phyloP scores from a whole-genome alignment of 768 basidiomycete genomes.

The Krasilnikovozyma curviuscula region DNA sequence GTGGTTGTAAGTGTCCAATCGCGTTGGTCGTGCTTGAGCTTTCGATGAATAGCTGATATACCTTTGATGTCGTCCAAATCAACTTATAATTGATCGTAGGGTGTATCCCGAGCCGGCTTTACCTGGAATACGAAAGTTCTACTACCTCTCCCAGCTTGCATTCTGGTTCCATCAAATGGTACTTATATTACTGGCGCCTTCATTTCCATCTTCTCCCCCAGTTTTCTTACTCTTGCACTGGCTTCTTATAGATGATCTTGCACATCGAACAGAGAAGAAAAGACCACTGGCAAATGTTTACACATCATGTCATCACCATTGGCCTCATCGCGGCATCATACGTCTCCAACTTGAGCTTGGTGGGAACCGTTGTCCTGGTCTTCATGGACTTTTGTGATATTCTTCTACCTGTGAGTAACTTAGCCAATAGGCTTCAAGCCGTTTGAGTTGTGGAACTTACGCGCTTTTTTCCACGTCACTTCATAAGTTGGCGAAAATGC shows the following conservation, averaged over 20 bases:
- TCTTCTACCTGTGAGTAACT: constrained; percentile 57
- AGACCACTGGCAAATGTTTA: constrained; percentile 91
- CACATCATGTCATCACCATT: constrained; percentile 81
- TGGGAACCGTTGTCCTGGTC: constrained; percentile 74
- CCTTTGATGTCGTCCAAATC: constrained; percentile 5
- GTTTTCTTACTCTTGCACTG: too few relatives aligned
- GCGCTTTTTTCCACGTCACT: too few relatives aligned
- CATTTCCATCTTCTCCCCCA: too few relatives aligned
- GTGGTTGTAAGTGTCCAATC: too few relatives aligned
- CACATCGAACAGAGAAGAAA: constrained; percentile 81
- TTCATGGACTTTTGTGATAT: constrained; percentile 93
- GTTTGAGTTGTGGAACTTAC: too few relatives aligned
- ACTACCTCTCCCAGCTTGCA: constrained; percentile 65
- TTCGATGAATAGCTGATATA: too few relatives aligned
- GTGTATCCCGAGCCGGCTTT: constrained; percentile 5
- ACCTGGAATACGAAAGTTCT: constrained; percentile 24
- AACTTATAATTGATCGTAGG: constrained; percentile 6
- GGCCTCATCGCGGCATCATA: constrained; percentile 59
- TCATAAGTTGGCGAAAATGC: constrained; percentile 80
- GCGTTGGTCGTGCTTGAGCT: too few relatives aligned
- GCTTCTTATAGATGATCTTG: too few relatives aligned
- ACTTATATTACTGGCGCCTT: too few relatives aligned
- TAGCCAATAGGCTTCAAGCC: too few relatives aligned
- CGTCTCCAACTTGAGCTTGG: constrained; percentile 60
- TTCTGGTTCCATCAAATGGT: constrained; percentile 85